These are phyloP conservation scores for Pleurotus citrinopileatus DNA, from an alignment of 768 basidiomycete species.

Conservation along the genomic window DNA sequence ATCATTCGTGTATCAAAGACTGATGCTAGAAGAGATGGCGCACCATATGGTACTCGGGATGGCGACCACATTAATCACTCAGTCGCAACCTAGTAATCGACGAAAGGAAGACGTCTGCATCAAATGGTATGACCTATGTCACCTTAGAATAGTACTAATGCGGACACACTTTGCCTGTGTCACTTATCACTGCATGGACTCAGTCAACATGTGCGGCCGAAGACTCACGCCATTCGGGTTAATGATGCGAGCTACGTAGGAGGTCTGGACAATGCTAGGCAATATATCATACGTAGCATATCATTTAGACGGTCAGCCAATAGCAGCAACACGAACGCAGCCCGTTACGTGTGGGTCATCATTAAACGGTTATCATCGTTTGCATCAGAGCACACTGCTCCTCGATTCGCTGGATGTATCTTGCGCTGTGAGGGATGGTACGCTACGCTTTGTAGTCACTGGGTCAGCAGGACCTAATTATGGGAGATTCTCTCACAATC, in stretches of 20 bases:
- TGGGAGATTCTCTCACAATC: too few species aligned
- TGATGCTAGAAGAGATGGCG: background rate
- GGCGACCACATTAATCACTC: background rate
- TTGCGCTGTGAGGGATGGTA: too few species aligned
- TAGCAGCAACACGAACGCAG: too few species aligned
- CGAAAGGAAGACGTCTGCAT: background rate
- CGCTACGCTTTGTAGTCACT: too few species aligned
- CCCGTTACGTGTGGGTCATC: too few species aligned
- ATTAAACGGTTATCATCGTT: too few species aligned
- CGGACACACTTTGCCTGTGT: background rate
- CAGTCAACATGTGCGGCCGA: background rate
- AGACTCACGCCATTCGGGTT: background rate
- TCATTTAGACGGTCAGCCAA: too few species aligned
- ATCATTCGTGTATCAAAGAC: background rate
- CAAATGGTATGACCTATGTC: background rate
- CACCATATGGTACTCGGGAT: background rate
- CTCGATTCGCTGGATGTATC: too few species aligned
- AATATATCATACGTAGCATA: too few species aligned
- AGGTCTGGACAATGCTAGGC: too few species aligned
- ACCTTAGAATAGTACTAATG: background rate
- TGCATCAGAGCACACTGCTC: too few species aligned
- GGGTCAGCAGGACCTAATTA: too few species aligned
- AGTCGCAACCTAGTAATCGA: background rate
- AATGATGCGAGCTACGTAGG: background rate
- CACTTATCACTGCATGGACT: background rate